Percentiles rank a stretch among this genome's conserved stretches.
Evolutionary conservation across 2,329 filamentous ascomycete species (phyloP).

Genomic region (Beauveria bassiana): DNA sequence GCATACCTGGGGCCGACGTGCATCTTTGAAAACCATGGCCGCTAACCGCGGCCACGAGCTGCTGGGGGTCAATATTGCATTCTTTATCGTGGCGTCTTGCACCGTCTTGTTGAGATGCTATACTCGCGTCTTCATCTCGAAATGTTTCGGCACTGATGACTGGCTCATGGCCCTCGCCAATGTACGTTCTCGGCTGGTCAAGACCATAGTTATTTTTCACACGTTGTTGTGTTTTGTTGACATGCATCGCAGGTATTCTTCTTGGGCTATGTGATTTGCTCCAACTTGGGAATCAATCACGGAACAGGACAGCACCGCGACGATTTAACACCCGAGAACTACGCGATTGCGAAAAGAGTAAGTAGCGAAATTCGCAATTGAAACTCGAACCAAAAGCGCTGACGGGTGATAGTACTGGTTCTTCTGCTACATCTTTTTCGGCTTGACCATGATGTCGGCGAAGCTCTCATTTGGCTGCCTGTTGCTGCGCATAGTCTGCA

Average conservation of each 20-base stretch:
- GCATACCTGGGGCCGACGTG: background rate
- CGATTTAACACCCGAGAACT: constrained; percentile 19
- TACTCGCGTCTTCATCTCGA: constrained; percentile 25
- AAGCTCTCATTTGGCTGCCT: constrained; percentile 22
- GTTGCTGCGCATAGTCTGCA: constrained; percentile 19
- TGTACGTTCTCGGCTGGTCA: constrained; percentile 14
- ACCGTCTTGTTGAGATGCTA: constrained; percentile 24
- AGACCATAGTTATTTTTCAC: background rate
- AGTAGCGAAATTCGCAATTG: background rate
- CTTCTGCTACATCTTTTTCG: constrained; percentile 20
- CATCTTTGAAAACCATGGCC: background rate
- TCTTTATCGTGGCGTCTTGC: constrained; percentile 19
- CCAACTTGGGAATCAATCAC: constrained; percentile 24
- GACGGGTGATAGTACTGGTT: constrained; percentile 15
- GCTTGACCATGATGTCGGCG: constrained; percentile 16
- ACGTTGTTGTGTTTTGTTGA: background rate
- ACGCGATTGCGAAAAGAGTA: constrained; percentile 25
- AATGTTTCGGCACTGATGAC: constrained; percentile 28
- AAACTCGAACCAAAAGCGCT: background rate
- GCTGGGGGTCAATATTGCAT: constrained; percentile 24
- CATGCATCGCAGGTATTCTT: constrained; percentile 17
- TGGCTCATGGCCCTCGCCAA: constrained; percentile 27
- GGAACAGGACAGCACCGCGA: constrained; percentile 28
- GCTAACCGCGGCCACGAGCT: constrained; percentile 25
- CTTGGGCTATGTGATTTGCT: constrained; percentile 19